Conservation (phyloP, 2,329 filamentous ascomycete species). For the Trichophyton benhamiae region DNA sequence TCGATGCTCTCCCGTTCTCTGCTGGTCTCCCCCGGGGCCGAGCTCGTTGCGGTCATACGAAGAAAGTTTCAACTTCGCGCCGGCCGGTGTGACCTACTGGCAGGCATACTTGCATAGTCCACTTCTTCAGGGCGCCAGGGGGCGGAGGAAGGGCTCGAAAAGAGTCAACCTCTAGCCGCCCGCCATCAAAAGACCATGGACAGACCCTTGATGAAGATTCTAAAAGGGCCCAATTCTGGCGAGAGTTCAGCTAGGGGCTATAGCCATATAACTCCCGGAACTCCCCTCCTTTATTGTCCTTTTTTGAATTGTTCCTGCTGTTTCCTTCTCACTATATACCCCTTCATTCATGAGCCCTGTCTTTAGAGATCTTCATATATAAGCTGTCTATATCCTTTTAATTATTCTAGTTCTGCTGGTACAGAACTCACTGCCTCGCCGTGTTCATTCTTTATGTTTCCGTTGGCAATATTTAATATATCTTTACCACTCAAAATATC, state of each 20-base stretch:
- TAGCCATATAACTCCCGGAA: slow-evolving; percentile 1
- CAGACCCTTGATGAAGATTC: neutral
- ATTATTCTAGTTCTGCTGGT: slow-evolving; percentile 3
- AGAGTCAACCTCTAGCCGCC: neutral
- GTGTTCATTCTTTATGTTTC: neutral
- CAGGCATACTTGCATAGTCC: neutral
- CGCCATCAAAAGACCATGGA: neutral
- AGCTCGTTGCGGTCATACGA: neutral
- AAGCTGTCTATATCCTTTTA: neutral
- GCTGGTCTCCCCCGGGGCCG: neutral
- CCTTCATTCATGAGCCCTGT: neutral
- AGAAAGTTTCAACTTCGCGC: neutral
- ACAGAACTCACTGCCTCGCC: neutral
- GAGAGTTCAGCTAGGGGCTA: neutral
- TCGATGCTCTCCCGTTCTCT: neutral
- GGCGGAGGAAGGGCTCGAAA: neutral
- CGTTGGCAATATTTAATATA: neutral
- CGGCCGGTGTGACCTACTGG: neutral
- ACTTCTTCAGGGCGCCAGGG: neutral
- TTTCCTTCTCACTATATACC: neutral
- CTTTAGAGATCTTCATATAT: neutral
- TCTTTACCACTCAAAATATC: neutral
- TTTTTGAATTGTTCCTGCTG: neutral
- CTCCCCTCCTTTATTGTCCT: neutral
- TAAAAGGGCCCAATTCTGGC: neutral